These are phyloP conservation scores for Linnemannia hyalina DNA, from an alignment of 192 early-diverging fungal species.

Conservation along the genomic window DNA sequence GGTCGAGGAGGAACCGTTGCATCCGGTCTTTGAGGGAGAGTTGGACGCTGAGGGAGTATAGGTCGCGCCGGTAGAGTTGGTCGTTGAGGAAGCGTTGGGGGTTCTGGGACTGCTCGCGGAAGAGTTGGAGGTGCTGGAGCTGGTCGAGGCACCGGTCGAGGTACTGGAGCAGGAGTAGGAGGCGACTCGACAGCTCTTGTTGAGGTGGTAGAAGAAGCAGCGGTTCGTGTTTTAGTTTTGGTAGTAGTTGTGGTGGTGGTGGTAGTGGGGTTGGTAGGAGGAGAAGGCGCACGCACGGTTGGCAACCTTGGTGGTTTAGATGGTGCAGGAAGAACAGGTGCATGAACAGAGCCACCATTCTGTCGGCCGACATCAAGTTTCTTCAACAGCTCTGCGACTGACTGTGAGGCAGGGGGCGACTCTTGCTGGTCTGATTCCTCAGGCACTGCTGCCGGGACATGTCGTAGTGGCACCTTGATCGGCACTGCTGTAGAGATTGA, in stretches of 20 bases:
- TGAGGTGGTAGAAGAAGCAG: background rate
- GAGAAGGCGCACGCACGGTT: slow-evolving; percentile 1
- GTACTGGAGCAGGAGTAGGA: background rate
- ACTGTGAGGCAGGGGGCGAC: background rate
- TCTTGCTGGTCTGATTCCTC: background rate
- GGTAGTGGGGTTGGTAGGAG: background rate
- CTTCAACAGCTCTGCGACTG: slow-evolving; percentile 3
- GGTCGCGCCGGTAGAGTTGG: slow-evolving; percentile 31
- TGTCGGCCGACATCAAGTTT: background rate
- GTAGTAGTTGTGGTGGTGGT: background rate
- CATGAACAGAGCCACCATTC: background rate
- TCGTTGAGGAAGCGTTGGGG: slow-evolving; percentile 32
- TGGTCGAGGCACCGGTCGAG: background rate
- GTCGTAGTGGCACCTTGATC: background rate
- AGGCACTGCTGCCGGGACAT: background rate
- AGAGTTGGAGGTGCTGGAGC: background rate
- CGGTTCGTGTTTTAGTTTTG: background rate
- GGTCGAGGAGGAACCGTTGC: slow-evolving; percentile 1
- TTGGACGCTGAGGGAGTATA: slow-evolving; percentile 11
- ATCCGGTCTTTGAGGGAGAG: background rate
- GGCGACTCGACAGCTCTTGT: background rate
- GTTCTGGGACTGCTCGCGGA: background rate
- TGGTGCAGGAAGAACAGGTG: background rate
- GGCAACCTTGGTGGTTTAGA: slow-evolving; percentile 1
- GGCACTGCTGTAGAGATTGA: background rate